These are phyloP conservation scores for Ascochyta fabae DNA, from an alignment of 2,329 filamentous ascomycete genomes.

Conservation along the genomic window DNA sequence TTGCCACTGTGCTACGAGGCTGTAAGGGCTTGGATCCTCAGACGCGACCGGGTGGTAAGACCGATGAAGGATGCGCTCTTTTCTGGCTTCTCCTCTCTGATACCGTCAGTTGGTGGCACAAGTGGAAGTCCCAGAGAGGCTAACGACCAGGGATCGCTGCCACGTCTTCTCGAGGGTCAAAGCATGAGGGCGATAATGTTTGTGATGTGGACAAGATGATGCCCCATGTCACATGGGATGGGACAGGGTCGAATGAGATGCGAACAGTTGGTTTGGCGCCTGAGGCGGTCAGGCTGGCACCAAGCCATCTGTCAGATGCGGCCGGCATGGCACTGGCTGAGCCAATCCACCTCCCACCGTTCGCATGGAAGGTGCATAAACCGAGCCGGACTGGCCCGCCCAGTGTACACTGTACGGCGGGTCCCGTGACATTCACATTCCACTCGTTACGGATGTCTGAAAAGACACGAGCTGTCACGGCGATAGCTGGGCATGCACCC, in stretches of 20 bases:
- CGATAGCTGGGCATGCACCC: conserved; percentile 26
- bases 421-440: conserved; percentile 35
- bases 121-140: conserved; percentile 24
- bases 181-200: conserved; percentile 13
- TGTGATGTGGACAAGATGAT: conserved; percentile 8
- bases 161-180: conserved; percentile 32
- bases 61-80: conserved; percentile 20
- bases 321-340: conserved; percentile 26
- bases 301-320: conserved; percentile 29
- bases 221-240: conserved; percentile 16
- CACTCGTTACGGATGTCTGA: not conserved
- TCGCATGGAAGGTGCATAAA: conserved; percentile 43
- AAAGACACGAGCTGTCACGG: conserved; percentile 15
- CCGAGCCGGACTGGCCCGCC: conserved; percentile 30
- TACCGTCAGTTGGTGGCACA: conserved; percentile 40
- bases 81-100: conserved; percentile 25
- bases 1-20: conserved; percentile 24
- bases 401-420: conserved; percentile 24
- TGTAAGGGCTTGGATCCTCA: conserved; percentile 18
- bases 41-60: not conserved
- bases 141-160: conserved; percentile 22
- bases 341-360: conserved; percentile 26
- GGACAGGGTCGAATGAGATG: conserved; percentile 36
- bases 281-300: conserved; percentile 32
- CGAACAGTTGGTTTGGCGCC: conserved; percentile 47